These are phyloP conservation scores for Amyloporia xantha DNA, from an alignment of 768 basidiomycete genomes.

Conservation along the genomic window DNA sequence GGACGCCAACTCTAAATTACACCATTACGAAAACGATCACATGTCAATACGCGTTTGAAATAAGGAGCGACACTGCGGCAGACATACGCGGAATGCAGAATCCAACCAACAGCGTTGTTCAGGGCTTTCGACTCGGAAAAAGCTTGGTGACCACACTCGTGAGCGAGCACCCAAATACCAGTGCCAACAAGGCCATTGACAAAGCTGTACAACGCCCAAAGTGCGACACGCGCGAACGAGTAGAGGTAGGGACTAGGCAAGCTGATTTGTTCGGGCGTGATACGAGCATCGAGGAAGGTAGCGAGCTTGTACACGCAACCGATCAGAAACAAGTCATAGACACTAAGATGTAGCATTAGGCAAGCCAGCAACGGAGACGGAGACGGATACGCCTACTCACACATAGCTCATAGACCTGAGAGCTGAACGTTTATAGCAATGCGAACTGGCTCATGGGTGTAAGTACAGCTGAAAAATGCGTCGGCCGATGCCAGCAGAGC, in stretches of 20 bases:
- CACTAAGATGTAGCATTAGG: slow-evolving; percentile 30
- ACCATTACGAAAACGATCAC: slow-evolving; percentile 9
- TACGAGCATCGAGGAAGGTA: slow-evolving; percentile 53
- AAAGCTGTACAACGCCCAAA: slow-evolving; percentile 83
- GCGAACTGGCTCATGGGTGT: slow-evolving; percentile 42
- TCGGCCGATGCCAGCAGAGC: background rate
- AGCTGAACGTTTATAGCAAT: slow-evolving; percentile 90
- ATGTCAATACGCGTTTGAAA: slow-evolving; percentile 16
- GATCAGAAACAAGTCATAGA: slow-evolving; percentile 73
- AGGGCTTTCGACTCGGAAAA: slow-evolving; percentile 89
- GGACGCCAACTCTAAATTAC: slow-evolving; percentile 71
- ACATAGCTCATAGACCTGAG: slow-evolving; percentile 72
- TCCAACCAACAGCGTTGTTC: slow-evolving; percentile 90
- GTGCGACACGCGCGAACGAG: slow-evolving; percentile 49
- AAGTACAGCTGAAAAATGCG: background rate
- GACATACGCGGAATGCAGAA: slow-evolving; percentile 78
- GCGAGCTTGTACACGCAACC: slow-evolving; percentile 61
- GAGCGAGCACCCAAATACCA: slow-evolving; percentile 91
- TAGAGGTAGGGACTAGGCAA: slow-evolving; percentile 60
- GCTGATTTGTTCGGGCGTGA: slow-evolving; percentile 46
- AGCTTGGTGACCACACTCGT: slow-evolving; percentile 95
- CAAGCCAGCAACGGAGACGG: slow-evolving; percentile 2
- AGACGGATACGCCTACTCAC: slow-evolving; percentile 40
- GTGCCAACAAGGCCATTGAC: slow-evolving; percentile 81
- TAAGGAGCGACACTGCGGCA: background rate